Evolutionary conservation across 768 basidiomycete species (phyloP).

Genomic region (Tulasnella sp.): DNA sequence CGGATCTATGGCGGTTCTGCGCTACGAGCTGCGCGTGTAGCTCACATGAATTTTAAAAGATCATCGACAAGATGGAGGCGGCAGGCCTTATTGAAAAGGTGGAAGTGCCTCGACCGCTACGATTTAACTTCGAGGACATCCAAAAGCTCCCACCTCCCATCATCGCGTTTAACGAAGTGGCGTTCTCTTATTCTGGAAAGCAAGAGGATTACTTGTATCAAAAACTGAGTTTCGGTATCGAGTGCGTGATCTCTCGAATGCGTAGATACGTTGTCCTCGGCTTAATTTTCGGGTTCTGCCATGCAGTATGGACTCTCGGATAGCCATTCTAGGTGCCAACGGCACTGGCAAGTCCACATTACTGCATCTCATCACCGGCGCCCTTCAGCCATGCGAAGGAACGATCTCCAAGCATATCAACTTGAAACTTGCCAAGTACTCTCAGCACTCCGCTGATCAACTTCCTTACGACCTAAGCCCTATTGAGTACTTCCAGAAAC

Average conservation of each 20-base stretch:
- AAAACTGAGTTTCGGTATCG: conserved; percentile 93
- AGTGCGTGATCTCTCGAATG: conserved; percentile 50
- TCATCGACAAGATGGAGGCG: conserved; percentile 99
- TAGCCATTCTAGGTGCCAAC: conserved; percentile 95
- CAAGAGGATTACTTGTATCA: conserved; percentile 84
- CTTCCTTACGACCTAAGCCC: conserved; percentile 89
- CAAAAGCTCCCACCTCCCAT: conserved; percentile 92
- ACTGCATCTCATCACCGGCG: conserved; percentile 82
- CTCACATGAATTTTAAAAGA: conserved; percentile 39
- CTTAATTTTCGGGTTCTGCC: conserved; percentile 12
- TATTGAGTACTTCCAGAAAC: conserved; percentile 85
- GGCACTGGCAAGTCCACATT: conserved; percentile 93
- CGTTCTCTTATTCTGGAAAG: conserved; percentile 92
- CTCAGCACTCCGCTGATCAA: conserved; percentile 97
- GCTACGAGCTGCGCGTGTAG: background rate
- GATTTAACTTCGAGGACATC: conserved; percentile 96
- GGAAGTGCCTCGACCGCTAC: conserved; percentile 64
- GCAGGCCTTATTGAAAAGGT: conserved; percentile 94
- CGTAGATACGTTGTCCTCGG: background rate
- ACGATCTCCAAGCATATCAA: conserved; percentile 83
- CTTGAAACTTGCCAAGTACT: conserved; percentile 97
- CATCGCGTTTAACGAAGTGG: conserved; percentile 91
- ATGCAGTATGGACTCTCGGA: conserved; percentile 82
- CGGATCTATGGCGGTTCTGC: background rate
- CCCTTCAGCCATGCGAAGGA: conserved; percentile 73